Conservation (phyloP, 768 basidiomycete genomes). For the Macrolepiota fuliginosa region DNA sequence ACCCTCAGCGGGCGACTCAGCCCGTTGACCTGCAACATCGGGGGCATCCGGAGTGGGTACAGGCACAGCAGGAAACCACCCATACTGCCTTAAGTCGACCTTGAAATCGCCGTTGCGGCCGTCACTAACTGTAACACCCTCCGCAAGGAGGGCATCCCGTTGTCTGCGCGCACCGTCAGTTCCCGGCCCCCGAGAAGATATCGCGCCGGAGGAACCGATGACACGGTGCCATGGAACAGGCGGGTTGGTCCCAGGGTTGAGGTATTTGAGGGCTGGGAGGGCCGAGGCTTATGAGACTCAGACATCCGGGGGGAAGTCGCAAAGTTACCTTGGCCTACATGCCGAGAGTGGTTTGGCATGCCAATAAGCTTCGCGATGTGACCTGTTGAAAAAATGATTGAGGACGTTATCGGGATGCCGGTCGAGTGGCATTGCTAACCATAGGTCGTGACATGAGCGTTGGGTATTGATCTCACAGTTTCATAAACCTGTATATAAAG, state of each 20-base stretch:
- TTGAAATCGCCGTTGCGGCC: constrained; percentile 55
- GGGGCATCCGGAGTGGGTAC: not conserved
- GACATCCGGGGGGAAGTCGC: not conserved
- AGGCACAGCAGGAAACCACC: constrained; percentile 59
- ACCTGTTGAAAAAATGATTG: constrained; percentile 34
- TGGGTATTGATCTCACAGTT: constrained; percentile 67
- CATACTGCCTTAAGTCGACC: constrained; percentile 55
- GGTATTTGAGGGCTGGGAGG: constrained; percentile 71
- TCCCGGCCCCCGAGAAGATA: constrained; percentile 82
- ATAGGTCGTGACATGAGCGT: constrained; percentile 70
- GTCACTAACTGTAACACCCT: constrained; percentile 74
- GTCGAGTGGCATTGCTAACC: constrained; percentile 36
- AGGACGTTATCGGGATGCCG: not conserved
- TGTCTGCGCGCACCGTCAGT: constrained; percentile 79
- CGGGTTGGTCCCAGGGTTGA: constrained; percentile 54
- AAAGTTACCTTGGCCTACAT: constrained; percentile 73
- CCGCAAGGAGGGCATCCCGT: constrained; percentile 70
- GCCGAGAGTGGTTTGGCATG: constrained; percentile 76
- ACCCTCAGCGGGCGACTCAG: not conserved
- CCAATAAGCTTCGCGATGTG: constrained; percentile 80
- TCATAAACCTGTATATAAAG: constrained; percentile 58
- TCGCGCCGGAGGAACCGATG: constrained; percentile 63
- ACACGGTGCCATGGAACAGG: constrained; percentile 85
- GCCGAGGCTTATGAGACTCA: not conserved
- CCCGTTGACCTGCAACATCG: constrained; percentile 8